A percentile compares a stretch with the other conserved stretches of the same genome.
phyloP scores from a whole-genome alignment of 2,329 filamentous ascomycete genomes.

The Neurospora crassa region DNA sequence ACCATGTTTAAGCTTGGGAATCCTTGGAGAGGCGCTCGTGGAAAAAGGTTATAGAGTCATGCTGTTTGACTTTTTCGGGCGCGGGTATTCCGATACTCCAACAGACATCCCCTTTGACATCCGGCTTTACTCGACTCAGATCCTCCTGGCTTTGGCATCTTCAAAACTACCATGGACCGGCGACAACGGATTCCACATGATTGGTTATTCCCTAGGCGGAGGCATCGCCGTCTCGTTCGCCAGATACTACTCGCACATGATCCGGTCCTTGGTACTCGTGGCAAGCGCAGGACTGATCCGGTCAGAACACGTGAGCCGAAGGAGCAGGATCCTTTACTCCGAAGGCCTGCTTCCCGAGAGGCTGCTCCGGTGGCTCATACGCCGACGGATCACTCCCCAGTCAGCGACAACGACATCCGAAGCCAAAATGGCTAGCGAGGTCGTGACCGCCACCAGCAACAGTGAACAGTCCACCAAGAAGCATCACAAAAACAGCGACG shows the following conservation, averaged over 20 bases:
- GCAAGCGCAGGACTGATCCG: constrained; percentile 62
- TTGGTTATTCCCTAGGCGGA: constrained; percentile 76
- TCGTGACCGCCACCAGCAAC: constrained; percentile 21
- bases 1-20: constrained; percentile 59
- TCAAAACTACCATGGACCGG: constrained; percentile 48
- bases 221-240: constrained; percentile 63
- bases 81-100: constrained; percentile 68
- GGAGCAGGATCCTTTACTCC: constrained; percentile 54
- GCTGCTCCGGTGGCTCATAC: constrained; percentile 44
- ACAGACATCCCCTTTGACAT: constrained; percentile 49
- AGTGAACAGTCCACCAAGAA: constrained; percentile 9
- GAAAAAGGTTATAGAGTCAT: constrained; percentile 59
- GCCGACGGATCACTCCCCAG: constrained; percentile 36
- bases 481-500: constrained; percentile 25
- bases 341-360: constrained; percentile 49
- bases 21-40: constrained; percentile 56
- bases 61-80: constrained; percentile 68
- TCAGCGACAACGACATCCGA: constrained; percentile 25
- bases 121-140: constrained; percentile 55
- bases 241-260: constrained; percentile 53
- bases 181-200: constrained; percentile 52
- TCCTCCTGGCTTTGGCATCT: constrained; percentile 55
- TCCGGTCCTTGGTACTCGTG: constrained; percentile 55
- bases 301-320: constrained; percentile 48
- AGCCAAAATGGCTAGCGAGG: constrained; percentile 28